Evolutionary conservation across 2,329 filamentous ascomycete genomes (phyloP).

Genomic region (Dryadomyces sulphureus): DNA sequence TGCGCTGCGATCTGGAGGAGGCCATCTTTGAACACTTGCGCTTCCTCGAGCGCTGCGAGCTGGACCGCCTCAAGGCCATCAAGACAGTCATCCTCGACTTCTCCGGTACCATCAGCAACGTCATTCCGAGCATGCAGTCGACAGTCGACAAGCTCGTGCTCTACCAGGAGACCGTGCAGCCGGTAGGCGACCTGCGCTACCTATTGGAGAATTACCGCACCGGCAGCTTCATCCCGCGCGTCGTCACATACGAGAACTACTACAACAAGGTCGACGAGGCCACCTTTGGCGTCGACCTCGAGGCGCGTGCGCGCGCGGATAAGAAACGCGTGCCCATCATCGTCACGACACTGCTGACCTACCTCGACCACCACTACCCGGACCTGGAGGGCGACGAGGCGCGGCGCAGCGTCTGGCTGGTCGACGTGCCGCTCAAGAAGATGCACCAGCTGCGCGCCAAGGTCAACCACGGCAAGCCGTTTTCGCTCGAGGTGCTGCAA

Average conservation of each 20-base stretch:
- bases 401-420: constrained; percentile 81
- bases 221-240: constrained; percentile 78
- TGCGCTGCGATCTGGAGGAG: constrained; percentile 91
- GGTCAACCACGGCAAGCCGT: constrained; percentile 75
- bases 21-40: constrained; percentile 82
- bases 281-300: constrained; percentile 95
- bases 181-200: constrained; percentile 76
- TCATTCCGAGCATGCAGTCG: constrained; percentile 89
- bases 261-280: constrained; percentile 97
- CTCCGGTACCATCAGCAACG: constrained; percentile 91
- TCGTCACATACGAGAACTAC: constrained; percentile 95
- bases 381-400: constrained; percentile 95
- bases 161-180: constrained; percentile 98
- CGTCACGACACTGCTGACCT: constrained; percentile 84
- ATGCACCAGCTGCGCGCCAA: constrained; percentile 71
- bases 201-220: constrained; percentile 94
- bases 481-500: constrained; percentile 61
- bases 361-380: constrained; percentile 91
- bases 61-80: constrained; percentile 92
- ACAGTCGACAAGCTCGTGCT: constrained; percentile 98
- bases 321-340: constrained; percentile 89
- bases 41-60: constrained; percentile 93
- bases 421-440: constrained; percentile 73
- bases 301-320: constrained; percentile 82
- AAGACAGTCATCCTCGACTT: constrained; percentile 97